phyloP scores from a whole-genome alignment of 768 basidiomycete species.

The Pilatotrama ljubarskyi region DNA sequence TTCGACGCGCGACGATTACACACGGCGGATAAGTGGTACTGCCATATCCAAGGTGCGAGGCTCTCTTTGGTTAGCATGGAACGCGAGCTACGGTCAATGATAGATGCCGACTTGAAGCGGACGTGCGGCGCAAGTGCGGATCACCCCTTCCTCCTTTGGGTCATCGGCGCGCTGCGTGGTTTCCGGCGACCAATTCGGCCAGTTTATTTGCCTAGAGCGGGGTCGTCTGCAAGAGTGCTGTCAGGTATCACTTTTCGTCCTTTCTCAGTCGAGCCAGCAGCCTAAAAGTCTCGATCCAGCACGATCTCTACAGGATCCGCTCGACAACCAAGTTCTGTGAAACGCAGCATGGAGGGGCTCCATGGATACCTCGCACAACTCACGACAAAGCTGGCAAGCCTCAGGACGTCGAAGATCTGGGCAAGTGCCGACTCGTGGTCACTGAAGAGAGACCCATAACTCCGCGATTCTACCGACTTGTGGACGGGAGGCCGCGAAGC shows the following conservation, averaged over 20 bases:
- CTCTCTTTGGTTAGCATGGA: constrained; percentile 5
- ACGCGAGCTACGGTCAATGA: constrained; percentile 2
- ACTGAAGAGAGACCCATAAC: not conserved
- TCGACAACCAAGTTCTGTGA: too few species aligned
- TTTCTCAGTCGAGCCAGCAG: too few species aligned
- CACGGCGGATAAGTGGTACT: not conserved
- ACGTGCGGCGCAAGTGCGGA: constrained; percentile 11
- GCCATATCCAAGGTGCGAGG: not conserved
- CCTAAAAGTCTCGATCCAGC: too few species aligned
- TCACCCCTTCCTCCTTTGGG: not conserved
- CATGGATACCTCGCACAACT: not conserved
- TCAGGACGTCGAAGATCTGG: not conserved
- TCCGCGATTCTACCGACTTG: constrained; percentile 10
- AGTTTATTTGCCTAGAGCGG: not conserved
- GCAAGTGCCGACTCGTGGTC: not conserved
- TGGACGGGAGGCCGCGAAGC: constrained; percentile 1
- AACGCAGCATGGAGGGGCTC: too few species aligned
- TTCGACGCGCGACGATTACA: not conserved
- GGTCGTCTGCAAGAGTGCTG: not conserved
- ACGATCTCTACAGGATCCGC: too few species aligned
- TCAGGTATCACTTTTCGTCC: not conserved
- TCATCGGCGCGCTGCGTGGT: not conserved
- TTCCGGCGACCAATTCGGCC: not conserved
- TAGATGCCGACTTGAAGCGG: constrained; percentile 2
- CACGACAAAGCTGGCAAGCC: not conserved